A percentile compares a stretch with the other conserved stretches of the same genome.
phyloP scores from a whole-genome alignment of 2,329 filamentous ascomycete species.

The Chaetomiaceae sp. region DNA sequence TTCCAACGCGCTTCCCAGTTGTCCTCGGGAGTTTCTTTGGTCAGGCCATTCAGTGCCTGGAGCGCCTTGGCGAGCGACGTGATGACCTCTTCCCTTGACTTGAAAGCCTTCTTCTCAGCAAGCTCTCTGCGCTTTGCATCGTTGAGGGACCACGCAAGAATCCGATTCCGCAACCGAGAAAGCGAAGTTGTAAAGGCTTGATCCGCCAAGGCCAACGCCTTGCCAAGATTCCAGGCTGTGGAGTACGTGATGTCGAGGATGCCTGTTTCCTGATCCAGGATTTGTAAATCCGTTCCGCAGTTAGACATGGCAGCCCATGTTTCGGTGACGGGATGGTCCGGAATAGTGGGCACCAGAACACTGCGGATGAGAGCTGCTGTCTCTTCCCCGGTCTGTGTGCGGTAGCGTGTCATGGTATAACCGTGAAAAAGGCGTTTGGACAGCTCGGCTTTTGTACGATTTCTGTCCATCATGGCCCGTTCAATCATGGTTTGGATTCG shows the following conservation, averaged over 20 bases:
- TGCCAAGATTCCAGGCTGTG: conserved; percentile 36
- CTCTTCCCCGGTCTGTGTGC: conserved; percentile 37
- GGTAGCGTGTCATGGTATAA: conserved; percentile 36
- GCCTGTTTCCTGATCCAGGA: conserved; percentile 30
- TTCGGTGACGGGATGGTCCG: background rate
- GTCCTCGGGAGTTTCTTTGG: background rate
- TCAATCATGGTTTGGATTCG: no score
- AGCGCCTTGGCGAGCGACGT: background rate
- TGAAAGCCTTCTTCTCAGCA: background rate
- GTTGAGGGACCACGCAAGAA: background rate
- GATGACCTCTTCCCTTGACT: background rate
- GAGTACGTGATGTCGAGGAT: conserved; percentile 39
- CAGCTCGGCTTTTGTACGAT: no score
- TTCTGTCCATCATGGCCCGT: no score
- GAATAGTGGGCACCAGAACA: conserved; percentile 34
- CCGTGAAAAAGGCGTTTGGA: conserved; percentile 33
- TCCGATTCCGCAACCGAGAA: background rate
- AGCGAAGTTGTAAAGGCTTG: background rate
- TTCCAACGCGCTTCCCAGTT: background rate
- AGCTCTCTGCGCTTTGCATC: background rate
- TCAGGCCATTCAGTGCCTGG: background rate
- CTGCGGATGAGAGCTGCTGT: conserved; percentile 37
- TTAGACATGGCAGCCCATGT: conserved; percentile 29
- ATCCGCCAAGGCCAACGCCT: conserved; percentile 4
- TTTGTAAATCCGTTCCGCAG: conserved; percentile 31